Evolutionary conservation across 768 basidiomycete genomes (phyloP).

Genomic region (Agaricus blazei): DNA sequence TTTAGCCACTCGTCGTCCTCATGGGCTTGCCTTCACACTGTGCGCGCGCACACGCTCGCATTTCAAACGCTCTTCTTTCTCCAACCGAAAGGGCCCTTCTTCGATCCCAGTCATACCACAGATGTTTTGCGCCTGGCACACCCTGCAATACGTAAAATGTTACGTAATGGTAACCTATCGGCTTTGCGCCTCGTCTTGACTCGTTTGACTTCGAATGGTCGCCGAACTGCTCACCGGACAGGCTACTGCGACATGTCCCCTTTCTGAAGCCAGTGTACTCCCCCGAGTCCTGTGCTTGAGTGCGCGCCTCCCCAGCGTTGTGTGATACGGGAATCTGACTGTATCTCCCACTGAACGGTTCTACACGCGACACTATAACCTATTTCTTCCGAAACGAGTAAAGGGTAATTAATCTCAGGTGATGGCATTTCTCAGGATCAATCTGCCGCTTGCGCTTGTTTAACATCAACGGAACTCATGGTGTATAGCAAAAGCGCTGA

Average conservation of each 20-base stretch:
- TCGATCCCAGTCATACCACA: slow-evolving; percentile 6
- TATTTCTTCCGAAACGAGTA: slow-evolving; percentile 15
- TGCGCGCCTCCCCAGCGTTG: not conserved
- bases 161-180: slow-evolving; percentile 9
- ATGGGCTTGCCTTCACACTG: not conserved
- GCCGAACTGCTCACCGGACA: slow-evolving; percentile 4
- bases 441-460: slow-evolving; percentile 18
- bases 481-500: slow-evolving; percentile 23
- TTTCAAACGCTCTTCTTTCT: slow-evolving; percentile 4
- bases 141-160: slow-evolving; percentile 9
- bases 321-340: slow-evolving; percentile 1
- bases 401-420: slow-evolving; percentile 16
- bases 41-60: slow-evolving; percentile 2
- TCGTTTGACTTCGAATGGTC: slow-evolving; percentile 1
- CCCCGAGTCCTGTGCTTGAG: not conserved
- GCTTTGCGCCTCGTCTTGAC: slow-evolving; percentile 7
- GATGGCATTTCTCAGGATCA: slow-evolving; percentile 19
- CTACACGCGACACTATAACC: slow-evolving; percentile 11
- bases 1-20: not conserved
- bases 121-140: slow-evolving; percentile 10
- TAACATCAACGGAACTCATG: slow-evolving; percentile 13
- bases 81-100: not conserved
- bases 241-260: not conserved
- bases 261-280: not conserved
- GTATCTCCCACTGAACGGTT: slow-evolving; percentile 4